phyloP scores from a whole-genome alignment of 139 green algal species.

The Eudorina sp. region DNA sequence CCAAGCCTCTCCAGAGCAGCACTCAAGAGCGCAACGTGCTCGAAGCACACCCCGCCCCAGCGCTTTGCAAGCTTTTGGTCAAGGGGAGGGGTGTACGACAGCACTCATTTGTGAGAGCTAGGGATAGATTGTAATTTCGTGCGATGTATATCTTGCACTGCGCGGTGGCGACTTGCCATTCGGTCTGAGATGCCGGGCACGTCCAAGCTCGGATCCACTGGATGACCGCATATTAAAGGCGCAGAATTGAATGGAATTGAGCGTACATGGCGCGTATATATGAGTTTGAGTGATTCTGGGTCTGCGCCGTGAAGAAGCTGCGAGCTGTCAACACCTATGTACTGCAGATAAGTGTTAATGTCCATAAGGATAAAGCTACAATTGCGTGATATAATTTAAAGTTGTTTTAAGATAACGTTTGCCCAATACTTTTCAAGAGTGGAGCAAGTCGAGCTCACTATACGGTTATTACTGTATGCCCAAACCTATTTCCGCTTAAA shows the following conservation, averaged over 20 bases:
- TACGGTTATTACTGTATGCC: too few species aligned
- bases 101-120: too few species aligned
- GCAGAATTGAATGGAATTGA: neutral
- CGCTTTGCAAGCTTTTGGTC: neutral
- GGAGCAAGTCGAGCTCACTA: too few species aligned
- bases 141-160: neutral
- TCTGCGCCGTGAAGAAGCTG: neutral
- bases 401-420: too few species aligned
- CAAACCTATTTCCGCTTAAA: too few species aligned
- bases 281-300: neutral
- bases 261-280: neutral
- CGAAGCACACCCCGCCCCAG: conserved; percentile 26
- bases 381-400: too few species aligned
- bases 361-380: too few species aligned
- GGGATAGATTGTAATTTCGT: too few species aligned
- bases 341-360: neutral
- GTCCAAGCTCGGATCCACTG: neutral
- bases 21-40: neutral
- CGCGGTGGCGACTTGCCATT: neutral
- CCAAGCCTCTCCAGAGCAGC: neutral
- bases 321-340: neutral
- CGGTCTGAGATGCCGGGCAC: neutral
- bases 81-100: too few species aligned
- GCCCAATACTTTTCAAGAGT: too few species aligned
- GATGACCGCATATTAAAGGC: neutral